Evolutionary conservation across 75 land plant species (phyloP).

Genomic region (Sequoiadendron giganteum): DNA sequence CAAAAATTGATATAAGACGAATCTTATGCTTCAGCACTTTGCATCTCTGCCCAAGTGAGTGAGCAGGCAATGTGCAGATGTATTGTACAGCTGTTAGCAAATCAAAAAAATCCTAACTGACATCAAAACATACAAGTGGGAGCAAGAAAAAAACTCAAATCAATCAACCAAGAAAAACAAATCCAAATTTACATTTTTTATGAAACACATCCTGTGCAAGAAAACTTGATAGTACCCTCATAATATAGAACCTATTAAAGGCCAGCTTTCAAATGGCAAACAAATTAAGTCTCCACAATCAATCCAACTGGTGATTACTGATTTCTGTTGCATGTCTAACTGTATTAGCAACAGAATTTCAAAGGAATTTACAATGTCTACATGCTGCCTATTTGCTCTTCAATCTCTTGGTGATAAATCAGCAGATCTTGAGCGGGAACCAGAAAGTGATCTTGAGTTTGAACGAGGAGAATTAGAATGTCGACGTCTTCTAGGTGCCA

Average conservation of each 20-base stretch:
- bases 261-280: not conserved
- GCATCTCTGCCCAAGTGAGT: no score
- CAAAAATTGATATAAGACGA: no score
- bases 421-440: conserved; percentile 12
- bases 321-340: not conserved
- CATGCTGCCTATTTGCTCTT: not conserved
- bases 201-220: not conserved
- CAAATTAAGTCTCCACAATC: not conserved
- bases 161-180: not conserved
- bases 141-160: no score
- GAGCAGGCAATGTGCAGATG: no score
- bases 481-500: not conserved
- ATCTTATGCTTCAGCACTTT: no score
- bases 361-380: not conserved
- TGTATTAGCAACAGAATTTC: not conserved
- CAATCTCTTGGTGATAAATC: conserved; percentile 1
- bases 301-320: not conserved
- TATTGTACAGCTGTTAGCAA: no score
- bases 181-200: not conserved
- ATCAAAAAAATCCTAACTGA: not conserved
- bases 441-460: conserved; percentile 4
- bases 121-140: no score
- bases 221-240: not conserved
- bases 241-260: not conserved
- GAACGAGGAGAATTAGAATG: conserved; percentile 5